These are phyloP conservation scores for Aureobasidium sp. DNA, from an alignment of 2,329 filamentous ascomycete species.

Conservation along the genomic window DNA sequence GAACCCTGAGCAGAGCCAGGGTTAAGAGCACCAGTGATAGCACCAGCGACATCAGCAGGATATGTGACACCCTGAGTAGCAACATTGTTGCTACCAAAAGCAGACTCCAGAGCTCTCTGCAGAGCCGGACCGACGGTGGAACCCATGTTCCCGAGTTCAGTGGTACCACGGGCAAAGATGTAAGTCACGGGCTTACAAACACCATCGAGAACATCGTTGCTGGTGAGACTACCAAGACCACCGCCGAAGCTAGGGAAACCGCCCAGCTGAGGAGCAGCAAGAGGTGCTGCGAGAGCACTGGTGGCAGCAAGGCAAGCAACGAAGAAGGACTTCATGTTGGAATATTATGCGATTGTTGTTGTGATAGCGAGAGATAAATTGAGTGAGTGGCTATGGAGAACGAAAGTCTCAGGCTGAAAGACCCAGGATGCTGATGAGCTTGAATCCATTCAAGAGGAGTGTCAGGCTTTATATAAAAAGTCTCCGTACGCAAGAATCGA, in stretches of 20 bases:
- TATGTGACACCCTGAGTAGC: constrained; percentile 20
- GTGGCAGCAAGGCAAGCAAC: constrained; percentile 7
- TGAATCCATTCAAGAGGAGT: background rate
- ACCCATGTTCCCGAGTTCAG: constrained; percentile 44
- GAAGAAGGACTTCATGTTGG: constrained; percentile 6
- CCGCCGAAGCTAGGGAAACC: background rate
- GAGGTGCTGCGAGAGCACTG: constrained; percentile 5
- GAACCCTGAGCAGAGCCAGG: constrained; percentile 15
- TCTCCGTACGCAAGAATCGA: background rate
- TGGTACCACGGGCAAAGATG: constrained; percentile 50
- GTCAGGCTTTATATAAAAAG: background rate
- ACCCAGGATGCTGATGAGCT: background rate
- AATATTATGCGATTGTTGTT: background rate
- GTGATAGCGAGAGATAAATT: background rate
- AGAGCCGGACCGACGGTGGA: constrained; percentile 19
- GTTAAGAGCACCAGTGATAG: constrained; percentile 10
- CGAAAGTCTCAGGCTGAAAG: background rate
- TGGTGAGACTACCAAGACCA: constrained; percentile 8
- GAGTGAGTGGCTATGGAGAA: background rate
- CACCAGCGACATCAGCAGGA: constrained; percentile 17
- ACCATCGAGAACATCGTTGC: constrained; percentile 20
- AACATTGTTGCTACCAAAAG: constrained; percentile 17
- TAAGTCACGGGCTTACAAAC: constrained; percentile 43
- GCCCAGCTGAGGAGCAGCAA: constrained; percentile 3
- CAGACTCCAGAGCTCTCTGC: constrained; percentile 16